Conservation (phyloP, 192 early-diverging fungal species). For the Coemansia sp. region DNA sequence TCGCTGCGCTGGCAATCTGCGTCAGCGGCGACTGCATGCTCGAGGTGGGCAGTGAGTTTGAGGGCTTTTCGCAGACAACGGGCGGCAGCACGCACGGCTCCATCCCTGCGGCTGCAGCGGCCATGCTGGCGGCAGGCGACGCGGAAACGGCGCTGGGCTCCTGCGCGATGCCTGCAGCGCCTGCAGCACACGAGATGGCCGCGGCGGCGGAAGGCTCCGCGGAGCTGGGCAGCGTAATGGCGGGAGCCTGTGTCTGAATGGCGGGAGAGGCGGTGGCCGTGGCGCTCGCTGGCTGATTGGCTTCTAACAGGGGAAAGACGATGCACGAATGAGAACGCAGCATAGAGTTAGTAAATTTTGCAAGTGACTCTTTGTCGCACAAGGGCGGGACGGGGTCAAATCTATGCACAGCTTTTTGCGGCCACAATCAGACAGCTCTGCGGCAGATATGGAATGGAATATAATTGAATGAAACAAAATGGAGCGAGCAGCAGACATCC, state of each 20-base stretch:
- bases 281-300: constrained; percentile 26
- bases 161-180: constrained; percentile 9
- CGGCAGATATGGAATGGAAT: neutral
- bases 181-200: constrained; percentile 13
- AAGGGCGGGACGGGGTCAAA: constrained; percentile 18
- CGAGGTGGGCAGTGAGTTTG: constrained; percentile 27
- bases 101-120: constrained; percentile 8
- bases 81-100: neutral
- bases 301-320: constrained; percentile 23
- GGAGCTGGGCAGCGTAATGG: neutral
- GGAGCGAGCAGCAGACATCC: neutral
- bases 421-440: neutral
- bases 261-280: constrained; percentile 18
- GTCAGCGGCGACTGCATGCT: constrained; percentile 31
- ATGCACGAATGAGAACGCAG: constrained; percentile 6
- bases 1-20: constrained; percentile 21
- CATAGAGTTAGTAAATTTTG: constrained; percentile 10
- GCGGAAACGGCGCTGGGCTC: constrained; percentile 1
- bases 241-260: constrained; percentile 11
- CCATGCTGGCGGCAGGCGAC: constrained; percentile 8
- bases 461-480: constrained; percentile 1
- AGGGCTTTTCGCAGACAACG: constrained; percentile 4
- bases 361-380: constrained; percentile 6
- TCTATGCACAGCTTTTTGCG: constrained; percentile 20
- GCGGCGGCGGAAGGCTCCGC: neutral